These are phyloP conservation scores for Schizophyllum commune DNA, from an alignment of 1,284 basidiomycete genomes.

Conservation along the genomic window DNA sequence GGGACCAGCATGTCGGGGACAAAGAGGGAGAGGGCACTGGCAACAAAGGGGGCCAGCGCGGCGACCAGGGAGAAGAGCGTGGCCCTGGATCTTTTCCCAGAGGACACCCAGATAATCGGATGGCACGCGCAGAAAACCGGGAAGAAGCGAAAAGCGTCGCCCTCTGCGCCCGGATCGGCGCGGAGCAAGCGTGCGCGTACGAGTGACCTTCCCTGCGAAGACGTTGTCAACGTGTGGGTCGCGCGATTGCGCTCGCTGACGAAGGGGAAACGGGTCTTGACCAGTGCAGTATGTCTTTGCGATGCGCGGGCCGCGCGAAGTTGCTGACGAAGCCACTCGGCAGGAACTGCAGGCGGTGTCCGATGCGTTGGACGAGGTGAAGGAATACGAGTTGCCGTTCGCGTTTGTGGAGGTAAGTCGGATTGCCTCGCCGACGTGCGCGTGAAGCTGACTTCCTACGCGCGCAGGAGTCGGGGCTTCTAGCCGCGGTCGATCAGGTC, in stretches of 20 bases:
- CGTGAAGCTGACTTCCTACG: not conserved
- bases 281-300: not conserved
- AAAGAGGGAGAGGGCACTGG: no score
- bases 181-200: not conserved
- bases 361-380: not conserved
- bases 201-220: not conserved
- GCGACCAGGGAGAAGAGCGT: no score
- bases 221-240: not conserved
- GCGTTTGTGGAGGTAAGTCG: not conserved
- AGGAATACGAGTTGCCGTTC: not conserved
- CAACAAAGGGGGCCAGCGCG: no score
- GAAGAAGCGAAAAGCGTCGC: not conserved
- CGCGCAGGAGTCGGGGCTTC: not conserved
- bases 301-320: not conserved
- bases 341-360: not conserved
- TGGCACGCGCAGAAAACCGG: not conserved
- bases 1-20: no score
- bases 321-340: not conserved
- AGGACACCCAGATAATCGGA: no score
- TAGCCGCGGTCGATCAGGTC: not conserved
- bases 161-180: no score
- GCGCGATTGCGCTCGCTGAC: not conserved
- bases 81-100: no score
- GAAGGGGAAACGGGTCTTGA: not conserved
- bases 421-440: not conserved